A percentile compares a stretch with the other conserved stretches of the same genome.
These are phyloP conservation scores for Polyrhizophydium stewartii DNA, from an alignment of 371 early-diverging fungal genomes.

Conservation along the genomic window DNA sequence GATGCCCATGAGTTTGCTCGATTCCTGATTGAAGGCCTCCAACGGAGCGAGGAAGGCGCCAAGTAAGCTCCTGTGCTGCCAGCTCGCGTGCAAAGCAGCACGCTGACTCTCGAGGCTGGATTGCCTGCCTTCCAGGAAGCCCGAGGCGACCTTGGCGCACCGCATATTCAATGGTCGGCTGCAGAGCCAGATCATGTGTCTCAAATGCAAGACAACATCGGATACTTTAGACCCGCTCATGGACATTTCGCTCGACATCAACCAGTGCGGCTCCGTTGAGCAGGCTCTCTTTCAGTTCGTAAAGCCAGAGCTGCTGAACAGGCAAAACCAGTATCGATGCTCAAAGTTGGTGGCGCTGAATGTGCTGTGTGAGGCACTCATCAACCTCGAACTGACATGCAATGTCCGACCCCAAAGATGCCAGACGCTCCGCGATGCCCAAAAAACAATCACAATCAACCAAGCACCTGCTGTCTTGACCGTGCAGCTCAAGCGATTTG, in stretches of 20 bases:
- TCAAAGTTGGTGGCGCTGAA: slow-evolving; percentile 33
- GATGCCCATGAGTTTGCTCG: slow-evolving; percentile 89
- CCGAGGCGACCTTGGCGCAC: slow-evolving; percentile 56
- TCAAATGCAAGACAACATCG: slow-evolving; percentile 66
- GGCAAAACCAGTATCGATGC: slow-evolving; percentile 64
- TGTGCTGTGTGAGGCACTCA: neutral
- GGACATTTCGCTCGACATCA: slow-evolving; percentile 77
- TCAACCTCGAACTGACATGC: slow-evolving; percentile 28
- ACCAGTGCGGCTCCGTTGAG: slow-evolving; percentile 53
- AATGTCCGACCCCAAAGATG: slow-evolving; percentile 42
- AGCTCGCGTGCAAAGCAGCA: slow-evolving; percentile 46
- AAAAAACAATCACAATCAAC: slow-evolving; percentile 72
- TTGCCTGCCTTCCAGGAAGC: neutral
- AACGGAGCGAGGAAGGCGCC: slow-evolving; percentile 27
- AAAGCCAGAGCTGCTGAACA: slow-evolving; percentile 54
- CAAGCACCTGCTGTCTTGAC: slow-evolving; percentile 64
- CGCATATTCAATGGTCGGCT: slow-evolving; percentile 81
- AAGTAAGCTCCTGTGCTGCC: neutral
- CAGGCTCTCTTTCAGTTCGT: slow-evolving; percentile 67
- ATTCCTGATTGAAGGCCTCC: slow-evolving; percentile 58
- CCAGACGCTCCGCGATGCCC: slow-evolving; percentile 63
- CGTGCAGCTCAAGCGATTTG: slow-evolving; percentile 77
- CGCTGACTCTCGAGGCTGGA: slow-evolving; percentile 5
- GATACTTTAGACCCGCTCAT: slow-evolving; percentile 71
- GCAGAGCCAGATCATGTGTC: slow-evolving; percentile 72